Percentiles rank a stretch among this genome's conserved stretches.
Conservation (phyloP, 768 basidiomycete species). For the Boletus pseudo-olivaceus region DNA sequence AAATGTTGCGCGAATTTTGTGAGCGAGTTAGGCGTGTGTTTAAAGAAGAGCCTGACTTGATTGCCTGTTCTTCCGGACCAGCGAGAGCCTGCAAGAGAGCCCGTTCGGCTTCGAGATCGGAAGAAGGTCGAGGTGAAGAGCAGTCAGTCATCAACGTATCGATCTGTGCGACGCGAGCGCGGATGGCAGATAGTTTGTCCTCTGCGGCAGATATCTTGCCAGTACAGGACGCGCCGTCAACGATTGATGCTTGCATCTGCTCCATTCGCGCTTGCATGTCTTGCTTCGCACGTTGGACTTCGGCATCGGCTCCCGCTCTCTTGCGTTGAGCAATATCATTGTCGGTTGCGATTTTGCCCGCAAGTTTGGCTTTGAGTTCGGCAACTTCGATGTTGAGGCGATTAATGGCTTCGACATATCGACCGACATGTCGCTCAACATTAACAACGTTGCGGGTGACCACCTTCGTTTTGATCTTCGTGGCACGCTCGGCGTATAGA, state of each 20-base stretch:
- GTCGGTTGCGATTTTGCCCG: constrained; percentile 64
- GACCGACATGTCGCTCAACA: constrained; percentile 91
- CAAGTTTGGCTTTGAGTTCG: constrained; percentile 81
- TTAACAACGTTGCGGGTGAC: constrained; percentile 94
- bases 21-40: constrained; percentile 61
- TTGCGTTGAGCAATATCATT: constrained; percentile 62
- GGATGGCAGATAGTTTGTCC: constrained; percentile 61
- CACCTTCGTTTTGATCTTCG: constrained; percentile 97
- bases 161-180: constrained; percentile 57
- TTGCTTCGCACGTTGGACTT: constrained; percentile 68
- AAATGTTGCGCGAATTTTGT: constrained; percentile 73
- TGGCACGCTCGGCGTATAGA: constrained; percentile 95
- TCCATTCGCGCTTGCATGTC: constrained; percentile 72
- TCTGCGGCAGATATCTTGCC: constrained; percentile 72
- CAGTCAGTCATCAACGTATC: constrained; percentile 37
- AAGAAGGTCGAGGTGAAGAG: constrained; percentile 37
- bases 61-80: constrained; percentile 63
- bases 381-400: constrained; percentile 80
- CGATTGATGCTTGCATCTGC: constrained; percentile 65
- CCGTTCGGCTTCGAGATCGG: constrained; percentile 71
- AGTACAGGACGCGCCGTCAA: constrained; percentile 71
- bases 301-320: constrained; percentile 64
- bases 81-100: constrained; percentile 65
- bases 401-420: constrained; percentile 93
- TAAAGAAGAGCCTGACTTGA: constrained; percentile 57